phyloP scores from a whole-genome alignment of 2,329 filamentous ascomycete genomes.

The Bipolaris zeicola region DNA sequence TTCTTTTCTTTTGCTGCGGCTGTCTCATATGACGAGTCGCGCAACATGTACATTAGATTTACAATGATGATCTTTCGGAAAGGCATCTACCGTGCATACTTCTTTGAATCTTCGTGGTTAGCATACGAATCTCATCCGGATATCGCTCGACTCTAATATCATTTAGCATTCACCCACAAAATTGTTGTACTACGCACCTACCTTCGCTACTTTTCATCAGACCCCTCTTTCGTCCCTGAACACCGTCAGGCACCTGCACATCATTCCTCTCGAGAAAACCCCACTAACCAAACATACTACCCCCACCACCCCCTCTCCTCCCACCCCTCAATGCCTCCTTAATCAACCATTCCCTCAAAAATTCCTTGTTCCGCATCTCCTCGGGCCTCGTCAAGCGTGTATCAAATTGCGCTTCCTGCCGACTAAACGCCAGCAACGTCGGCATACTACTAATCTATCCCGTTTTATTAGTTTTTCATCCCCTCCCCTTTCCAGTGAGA shows the following conservation, averaged over 20 bases:
- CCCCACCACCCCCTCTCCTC: slow-evolving; percentile 53
- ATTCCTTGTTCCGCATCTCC: slow-evolving; percentile 53
- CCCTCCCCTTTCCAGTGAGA: background rate
- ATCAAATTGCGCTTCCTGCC: slow-evolving; percentile 56
- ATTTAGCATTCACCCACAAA: background rate
- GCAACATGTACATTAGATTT: background rate
- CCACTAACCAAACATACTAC: slow-evolving; percentile 47
- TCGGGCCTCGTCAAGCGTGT: slow-evolving; percentile 53
- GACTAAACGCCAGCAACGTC: slow-evolving; percentile 57
- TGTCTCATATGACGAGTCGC: background rate
- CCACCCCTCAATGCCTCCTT: slow-evolving; percentile 55
- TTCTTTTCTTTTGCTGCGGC: background rate
- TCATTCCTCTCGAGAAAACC: background rate
- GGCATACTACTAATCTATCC: slow-evolving; percentile 49
- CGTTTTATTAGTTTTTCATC: too few relatives aligned
- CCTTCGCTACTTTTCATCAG: background rate
- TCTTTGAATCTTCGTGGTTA: background rate
- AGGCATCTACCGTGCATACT: background rate
- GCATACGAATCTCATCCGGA: background rate
- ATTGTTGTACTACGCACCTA: background rate
- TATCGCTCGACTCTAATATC: background rate
- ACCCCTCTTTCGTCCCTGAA: slow-evolving; percentile 4
- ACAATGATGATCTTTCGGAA: background rate
- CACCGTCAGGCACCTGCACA: slow-evolving; percentile 2
- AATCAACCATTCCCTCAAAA: slow-evolving; percentile 55